Conservation (phyloP, 2,329 filamentous ascomycete species). For the Exophiala viscosa region DNA sequence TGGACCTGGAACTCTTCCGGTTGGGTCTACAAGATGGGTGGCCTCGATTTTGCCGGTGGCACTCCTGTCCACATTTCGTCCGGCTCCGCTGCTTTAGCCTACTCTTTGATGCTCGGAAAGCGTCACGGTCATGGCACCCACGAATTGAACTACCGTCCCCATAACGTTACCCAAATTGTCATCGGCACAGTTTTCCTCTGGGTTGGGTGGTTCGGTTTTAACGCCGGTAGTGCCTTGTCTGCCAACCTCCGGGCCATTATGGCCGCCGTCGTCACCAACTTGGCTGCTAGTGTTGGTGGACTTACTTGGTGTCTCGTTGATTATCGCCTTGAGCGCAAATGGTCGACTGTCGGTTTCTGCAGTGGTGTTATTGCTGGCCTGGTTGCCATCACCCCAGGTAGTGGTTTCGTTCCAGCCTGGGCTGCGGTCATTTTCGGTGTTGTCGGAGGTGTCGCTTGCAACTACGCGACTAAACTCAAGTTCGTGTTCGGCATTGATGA, state of each 20-base stretch:
- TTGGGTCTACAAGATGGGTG: slow-evolving; percentile 76
- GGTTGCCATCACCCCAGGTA: slow-evolving; percentile 83
- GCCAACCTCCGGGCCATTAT: slow-evolving; percentile 83
- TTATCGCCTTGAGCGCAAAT: slow-evolving; percentile 84
- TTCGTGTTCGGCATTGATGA: slow-evolving; percentile 55
- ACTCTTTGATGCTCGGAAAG: slow-evolving; percentile 88
- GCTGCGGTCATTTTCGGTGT: slow-evolving; percentile 51
- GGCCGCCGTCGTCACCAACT: slow-evolving; percentile 80
- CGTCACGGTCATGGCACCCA: slow-evolving; percentile 66
- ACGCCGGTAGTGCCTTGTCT: slow-evolving; percentile 75
- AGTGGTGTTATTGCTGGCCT: slow-evolving; percentile 83
- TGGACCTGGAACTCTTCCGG: slow-evolving; percentile 88
- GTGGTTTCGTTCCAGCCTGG: slow-evolving; percentile 76
- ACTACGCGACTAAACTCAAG: slow-evolving; percentile 49
- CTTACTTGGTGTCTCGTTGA: slow-evolving; percentile 87
- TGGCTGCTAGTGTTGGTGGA: slow-evolving; percentile 77
- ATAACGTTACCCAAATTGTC: slow-evolving; percentile 90
- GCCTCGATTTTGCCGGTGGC: slow-evolving; percentile 83
- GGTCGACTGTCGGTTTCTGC: slow-evolving; percentile 91
- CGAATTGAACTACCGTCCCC: slow-evolving; percentile 76
- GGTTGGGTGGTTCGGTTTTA: slow-evolving; percentile 96
- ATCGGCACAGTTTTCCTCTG: slow-evolving; percentile 91
- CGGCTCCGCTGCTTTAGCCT: slow-evolving; percentile 77
- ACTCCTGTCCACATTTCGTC: slow-evolving; percentile 70
- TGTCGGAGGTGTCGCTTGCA: slow-evolving; percentile 48